phyloP scores from a whole-genome alignment of 2,329 filamentous ascomycete species.

The Neopestalotiopsis clavispora region DNA sequence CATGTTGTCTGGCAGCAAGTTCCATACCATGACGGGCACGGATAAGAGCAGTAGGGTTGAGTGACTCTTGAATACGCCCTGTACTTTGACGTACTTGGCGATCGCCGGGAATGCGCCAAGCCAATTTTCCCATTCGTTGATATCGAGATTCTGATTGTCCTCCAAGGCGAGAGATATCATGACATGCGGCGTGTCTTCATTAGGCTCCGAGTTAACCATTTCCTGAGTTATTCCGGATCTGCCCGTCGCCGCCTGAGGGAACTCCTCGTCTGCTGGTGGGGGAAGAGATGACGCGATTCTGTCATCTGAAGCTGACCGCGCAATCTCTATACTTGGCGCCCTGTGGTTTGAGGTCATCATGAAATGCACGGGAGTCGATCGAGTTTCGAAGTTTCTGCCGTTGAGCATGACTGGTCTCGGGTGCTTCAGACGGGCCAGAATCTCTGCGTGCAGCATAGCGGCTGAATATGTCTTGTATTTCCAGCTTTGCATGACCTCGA shows the following conservation, averaged over 20 bases:
- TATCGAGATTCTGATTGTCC: slow-evolving; percentile 59
- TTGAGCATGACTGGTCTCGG: slow-evolving; percentile 62
- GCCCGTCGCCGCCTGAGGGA: slow-evolving; percentile 30
- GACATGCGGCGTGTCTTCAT: slow-evolving; percentile 62
- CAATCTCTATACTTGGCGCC: slow-evolving; percentile 62
- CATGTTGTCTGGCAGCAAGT: slow-evolving; percentile 60
- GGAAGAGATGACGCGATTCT: slow-evolving; percentile 43
- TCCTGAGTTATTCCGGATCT: slow-evolving; percentile 33
- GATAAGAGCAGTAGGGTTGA: slow-evolving; percentile 63
- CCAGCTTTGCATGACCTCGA: slow-evolving; percentile 65
- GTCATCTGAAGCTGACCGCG: slow-evolving; percentile 41
- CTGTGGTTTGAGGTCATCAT: slow-evolving; percentile 68
- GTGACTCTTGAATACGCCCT: slow-evolving; percentile 66
- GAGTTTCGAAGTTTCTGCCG: slow-evolving; percentile 61
- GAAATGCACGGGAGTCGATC: slow-evolving; percentile 65
- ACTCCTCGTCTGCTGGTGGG: slow-evolving; percentile 29
- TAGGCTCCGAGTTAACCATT: slow-evolving; percentile 47
- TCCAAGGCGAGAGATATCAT: slow-evolving; percentile 66
- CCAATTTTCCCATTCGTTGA: slow-evolving; percentile 66
- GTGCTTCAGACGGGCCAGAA: slow-evolving; percentile 64
- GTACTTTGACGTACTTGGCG: slow-evolving; percentile 64
- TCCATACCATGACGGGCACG: slow-evolving; percentile 64
- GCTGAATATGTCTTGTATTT: slow-evolving; percentile 59
- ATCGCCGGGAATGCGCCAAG: slow-evolving; percentile 59
- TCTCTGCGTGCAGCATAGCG: slow-evolving; percentile 65